Base-by-base conservation (phyloP, 805 yeast species). In the Komagataella ulmi region DNA sequence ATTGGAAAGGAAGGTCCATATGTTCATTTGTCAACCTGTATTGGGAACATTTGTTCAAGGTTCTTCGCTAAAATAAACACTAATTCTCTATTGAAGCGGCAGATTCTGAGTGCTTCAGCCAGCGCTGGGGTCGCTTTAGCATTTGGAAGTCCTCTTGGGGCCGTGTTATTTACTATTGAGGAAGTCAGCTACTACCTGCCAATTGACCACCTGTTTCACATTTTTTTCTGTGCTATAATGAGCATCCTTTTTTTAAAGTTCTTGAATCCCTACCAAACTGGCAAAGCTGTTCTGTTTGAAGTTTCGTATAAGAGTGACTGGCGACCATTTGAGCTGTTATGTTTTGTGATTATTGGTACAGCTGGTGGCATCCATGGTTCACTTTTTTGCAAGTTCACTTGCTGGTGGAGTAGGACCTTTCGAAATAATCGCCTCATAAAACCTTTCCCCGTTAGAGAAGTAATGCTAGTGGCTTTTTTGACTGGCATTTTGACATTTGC, bases 1-100 rank as follows among this genome's bases (percentile, higher is more conserved):
- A 62, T 79, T 7, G 84, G 84, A 1, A 79, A 79, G 60, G 84
- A 79, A 53, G 84, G 84, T 3, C 84, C 84, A 0, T 79, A 71
- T 57, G 84, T 79, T 19, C 84, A 79, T 60, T 66, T 79, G 48
- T 80, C 83, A 0, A 68, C 82, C 2, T 75, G 79, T 55, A 79
- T 76, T 19, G 84, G 84, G 3, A 79, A 79, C 56, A 70, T 79
- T 17, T 58, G 71, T n/a, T 65, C 76, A 46, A 62, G 84, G 44
- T 55, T 68, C 44, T 77, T 76, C 56, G 65, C 71, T 1, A 70
- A 68, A 56, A 76, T 74, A 49, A 60, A 71, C 51, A 59, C 65
- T 6, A 78, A 77, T 56, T 82, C 77, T 46, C 61, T 76, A 23
- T 68, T 75, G 51, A 68, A 76, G 51, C 69, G 81, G 50, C 81